Base-by-base conservation (phyloP, 2,329 filamentous ascomycete genomes). In the Penicillium italicum region DNA sequence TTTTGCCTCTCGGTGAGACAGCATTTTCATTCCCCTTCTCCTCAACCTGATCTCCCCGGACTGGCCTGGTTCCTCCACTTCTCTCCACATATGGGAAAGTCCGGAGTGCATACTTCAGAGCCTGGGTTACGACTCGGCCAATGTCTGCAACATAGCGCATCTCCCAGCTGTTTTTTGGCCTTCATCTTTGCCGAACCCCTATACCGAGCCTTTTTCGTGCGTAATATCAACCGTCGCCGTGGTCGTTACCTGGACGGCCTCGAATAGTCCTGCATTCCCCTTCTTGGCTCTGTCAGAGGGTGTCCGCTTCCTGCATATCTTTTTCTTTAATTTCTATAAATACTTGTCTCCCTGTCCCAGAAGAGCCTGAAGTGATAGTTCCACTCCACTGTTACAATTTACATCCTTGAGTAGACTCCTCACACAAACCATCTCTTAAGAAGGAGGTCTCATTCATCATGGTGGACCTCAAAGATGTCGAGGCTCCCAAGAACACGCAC, bases 391-490 rank as follows among this genome's bases (percentile, higher is more conserved):
- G 11, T 41, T 18, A 41, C 51, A 37, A 31, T 43, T 36, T 7
- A 22, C 44, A 57, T 36, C 20, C 1, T 34, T 18, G 45, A 36
- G 22, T 53, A 42, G 22, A 31, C 20, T 26, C 2, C 26, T 20
- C 11, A 37, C 26, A 33, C 11, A 31, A 18, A 14, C 5, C 20
- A 18, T 34, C 48, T 37, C 37, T 28, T 43, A 26, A 12, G 50
- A 53, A 43, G 50, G 50, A 42, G 41, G 50, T 49, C 26, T 44
- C n/a, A 26, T 47, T 41, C 53, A 24, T 24, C 43, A 62, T 64
- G 62, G 48, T 57, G 26, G 61, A 60, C 43, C 45, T 56, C 40
- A 68, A 70, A 31, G 68, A 72, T 53, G 45, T 62, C 40, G 69
- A 71, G 61, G 57, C 57, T 8, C 56, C 64, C 36, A 50, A 61